phyloP scores from a whole-genome alignment of 1,139 yeast species.

The Lodderomyces orthopsilosis region DNA sequence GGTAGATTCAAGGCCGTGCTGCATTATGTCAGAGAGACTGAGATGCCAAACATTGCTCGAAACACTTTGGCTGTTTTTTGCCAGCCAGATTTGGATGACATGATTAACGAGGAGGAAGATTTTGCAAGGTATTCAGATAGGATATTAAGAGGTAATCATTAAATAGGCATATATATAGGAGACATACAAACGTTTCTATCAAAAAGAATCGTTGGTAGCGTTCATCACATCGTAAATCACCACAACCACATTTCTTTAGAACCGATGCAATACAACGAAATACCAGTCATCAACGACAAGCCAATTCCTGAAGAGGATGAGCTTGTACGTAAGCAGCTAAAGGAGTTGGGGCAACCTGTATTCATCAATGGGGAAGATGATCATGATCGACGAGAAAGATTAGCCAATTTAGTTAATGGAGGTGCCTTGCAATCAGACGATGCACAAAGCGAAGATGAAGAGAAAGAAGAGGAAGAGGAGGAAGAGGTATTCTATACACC shows the following conservation, averaged over 20 bases:
- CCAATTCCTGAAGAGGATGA: conserved; percentile 63
- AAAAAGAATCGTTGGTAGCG: too few relatives aligned
- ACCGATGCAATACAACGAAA: conserved; percentile 18
- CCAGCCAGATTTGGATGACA: conserved; percentile 57
- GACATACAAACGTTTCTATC: too few relatives aligned
- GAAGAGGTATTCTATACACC: conserved; percentile 87
- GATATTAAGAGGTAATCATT: conserved; percentile 33
- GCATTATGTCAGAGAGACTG: conserved; percentile 52
- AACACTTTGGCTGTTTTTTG: conserved; percentile 65
- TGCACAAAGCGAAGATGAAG: conserved; percentile 28
- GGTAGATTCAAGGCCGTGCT: conserved; percentile 58
- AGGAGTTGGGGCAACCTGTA: conserved; percentile 57
- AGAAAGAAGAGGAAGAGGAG: conserved; percentile 39
- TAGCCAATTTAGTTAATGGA: conserved; percentile 28
- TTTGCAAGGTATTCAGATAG: conserved; percentile 51
- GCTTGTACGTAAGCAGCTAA: conserved; percentile 50
- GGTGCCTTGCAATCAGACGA: conserved; percentile 20
- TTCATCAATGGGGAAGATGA: conserved; percentile 59
- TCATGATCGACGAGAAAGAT: conserved; percentile 58
- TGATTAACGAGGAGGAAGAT: conserved; percentile 40
- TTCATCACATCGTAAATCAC: background rate
- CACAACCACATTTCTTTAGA: background rate
- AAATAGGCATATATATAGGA: conserved; percentile 4
- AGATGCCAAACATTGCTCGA: conserved; percentile 38
- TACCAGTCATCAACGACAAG: conserved; percentile 27